phyloP scores from a whole-genome alignment of 2,329 filamentous ascomycete genomes.

The Emmonsiellopsis sp. region DNA sequence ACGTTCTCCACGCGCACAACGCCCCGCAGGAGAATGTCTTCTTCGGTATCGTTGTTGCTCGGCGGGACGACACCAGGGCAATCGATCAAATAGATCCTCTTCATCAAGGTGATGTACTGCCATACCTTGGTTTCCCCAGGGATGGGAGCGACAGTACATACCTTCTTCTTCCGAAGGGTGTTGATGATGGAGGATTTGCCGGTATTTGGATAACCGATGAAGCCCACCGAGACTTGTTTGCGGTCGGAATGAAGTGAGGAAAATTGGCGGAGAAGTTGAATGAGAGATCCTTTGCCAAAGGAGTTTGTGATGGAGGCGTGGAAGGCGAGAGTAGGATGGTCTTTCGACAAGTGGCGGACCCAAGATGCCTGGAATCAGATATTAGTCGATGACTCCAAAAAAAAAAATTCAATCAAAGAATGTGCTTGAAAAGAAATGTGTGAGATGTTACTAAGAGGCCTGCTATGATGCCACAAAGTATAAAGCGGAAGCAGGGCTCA shows the following conservation, averaged over 20 bases:
- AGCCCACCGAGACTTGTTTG: constrained; percentile 88
- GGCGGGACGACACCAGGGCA: constrained; percentile 95
- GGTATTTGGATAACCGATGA: constrained; percentile 85
- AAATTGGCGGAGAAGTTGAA: constrained; percentile 86
- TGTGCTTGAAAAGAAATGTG: constrained; percentile 47
- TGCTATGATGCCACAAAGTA: constrained; percentile 56
- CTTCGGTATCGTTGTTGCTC: constrained; percentile 69
- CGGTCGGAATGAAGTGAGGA: constrained; percentile 78
- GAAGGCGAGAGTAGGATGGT: constrained; percentile 90
- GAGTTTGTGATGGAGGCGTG: constrained; percentile 91
- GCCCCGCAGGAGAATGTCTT: constrained; percentile 81
- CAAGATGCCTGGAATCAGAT: constrained; percentile 64
- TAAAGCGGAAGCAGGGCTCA: constrained; percentile 68
- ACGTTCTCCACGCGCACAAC: constrained; percentile 94
- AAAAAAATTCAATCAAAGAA: constrained; percentile 18
- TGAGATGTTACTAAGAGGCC: constrained; percentile 99
- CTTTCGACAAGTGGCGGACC: constrained; percentile 80
- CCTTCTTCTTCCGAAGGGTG: constrained; percentile 86
- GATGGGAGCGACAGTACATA: constrained; percentile 86
- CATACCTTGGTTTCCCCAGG: constrained; percentile 96
- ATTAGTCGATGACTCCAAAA: constrained; percentile 17
- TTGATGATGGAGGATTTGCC: constrained; percentile 98
- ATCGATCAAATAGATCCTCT: constrained; percentile 88
- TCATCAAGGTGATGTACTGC: constrained; percentile 96
- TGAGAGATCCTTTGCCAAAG: constrained; percentile 91